phyloP scores from a whole-genome alignment of 164 flowering plant species.

The Chloranthus sessilifolius region DNA sequence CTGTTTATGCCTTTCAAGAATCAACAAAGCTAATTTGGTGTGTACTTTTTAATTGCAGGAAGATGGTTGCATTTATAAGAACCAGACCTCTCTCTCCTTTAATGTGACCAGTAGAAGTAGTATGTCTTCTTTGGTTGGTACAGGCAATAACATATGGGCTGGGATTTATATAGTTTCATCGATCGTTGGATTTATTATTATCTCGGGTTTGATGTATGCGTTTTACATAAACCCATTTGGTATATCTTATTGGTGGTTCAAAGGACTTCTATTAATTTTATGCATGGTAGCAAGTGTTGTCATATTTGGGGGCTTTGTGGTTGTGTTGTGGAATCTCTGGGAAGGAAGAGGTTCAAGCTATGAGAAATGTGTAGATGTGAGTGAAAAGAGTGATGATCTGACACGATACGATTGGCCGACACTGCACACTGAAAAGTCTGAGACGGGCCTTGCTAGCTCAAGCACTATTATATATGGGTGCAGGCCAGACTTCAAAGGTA shows the following conservation, averaged over 20 bases:
- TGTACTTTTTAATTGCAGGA: slow-evolving; percentile 46
- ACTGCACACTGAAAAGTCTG: not conserved
- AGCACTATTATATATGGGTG: not conserved
- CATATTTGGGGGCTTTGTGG: slow-evolving; percentile 67
- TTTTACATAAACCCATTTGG: slow-evolving; percentile 52
- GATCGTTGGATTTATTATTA: slow-evolving; percentile 50
- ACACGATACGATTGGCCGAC: too few relatives aligned
- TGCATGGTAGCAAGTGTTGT: slow-evolving; percentile 56
- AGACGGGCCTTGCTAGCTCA: not conserved
- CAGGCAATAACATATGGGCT: slow-evolving; percentile 73
- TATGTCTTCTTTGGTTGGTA: slow-evolving; percentile 83
- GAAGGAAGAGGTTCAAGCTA: slow-evolving; percentile 29
- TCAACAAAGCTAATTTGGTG: not conserved
- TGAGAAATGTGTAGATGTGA: slow-evolving; percentile 22
- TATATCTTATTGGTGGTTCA: slow-evolving; percentile 61
- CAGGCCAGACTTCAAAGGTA: slow-evolving; percentile 3
- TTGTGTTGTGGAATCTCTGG: slow-evolving; percentile 66
- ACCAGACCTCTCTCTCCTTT: slow-evolving; percentile 19
- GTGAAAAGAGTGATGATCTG: slow-evolving; percentile 13
- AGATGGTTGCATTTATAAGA: slow-evolving; percentile 39
- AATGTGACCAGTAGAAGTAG: slow-evolving; percentile 27
- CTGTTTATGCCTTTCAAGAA: too few relatives aligned
- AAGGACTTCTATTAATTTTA: slow-evolving; percentile 26
- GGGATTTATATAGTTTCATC: slow-evolving; percentile 57
- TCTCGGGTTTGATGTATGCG: slow-evolving; percentile 34